These are phyloP conservation scores for Xylariaceae sp. DNA, from an alignment of 2,329 filamentous ascomycete genomes.

Conservation along the genomic window DNA sequence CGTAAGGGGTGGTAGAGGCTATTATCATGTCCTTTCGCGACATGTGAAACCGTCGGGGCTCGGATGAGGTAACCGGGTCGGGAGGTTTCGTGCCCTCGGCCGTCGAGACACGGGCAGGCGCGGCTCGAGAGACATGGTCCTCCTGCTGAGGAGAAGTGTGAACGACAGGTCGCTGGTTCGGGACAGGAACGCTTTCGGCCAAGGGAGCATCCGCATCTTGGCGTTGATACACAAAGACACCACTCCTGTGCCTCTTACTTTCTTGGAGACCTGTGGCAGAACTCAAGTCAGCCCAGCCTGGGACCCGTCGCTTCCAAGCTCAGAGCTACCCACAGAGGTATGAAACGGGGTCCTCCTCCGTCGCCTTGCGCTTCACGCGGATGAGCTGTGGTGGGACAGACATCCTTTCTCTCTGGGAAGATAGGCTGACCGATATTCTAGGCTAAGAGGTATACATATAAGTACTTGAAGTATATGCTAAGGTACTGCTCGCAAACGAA, in stretches of 20 bases:
- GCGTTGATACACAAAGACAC: slow-evolving; percentile 52
- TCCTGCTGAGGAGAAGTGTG: slow-evolving; percentile 41
- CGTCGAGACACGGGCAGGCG: slow-evolving; percentile 2
- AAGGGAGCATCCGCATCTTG: slow-evolving; percentile 34
- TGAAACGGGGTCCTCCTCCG: slow-evolving; percentile 47
- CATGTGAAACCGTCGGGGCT: slow-evolving; percentile 51
- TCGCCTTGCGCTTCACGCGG: slow-evolving; percentile 56
- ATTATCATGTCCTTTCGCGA: slow-evolving; percentile 42
- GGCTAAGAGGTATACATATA: too few species aligned
- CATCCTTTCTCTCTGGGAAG: slow-evolving; percentile 33
- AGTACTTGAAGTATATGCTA: too few species aligned
- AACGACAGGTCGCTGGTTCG: slow-evolving; percentile 38
- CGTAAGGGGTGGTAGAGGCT: slow-evolving; percentile 21
- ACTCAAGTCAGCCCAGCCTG: slow-evolving; percentile 8
- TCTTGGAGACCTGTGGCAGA: slow-evolving; percentile 43
- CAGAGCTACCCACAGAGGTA: slow-evolving; percentile 44
- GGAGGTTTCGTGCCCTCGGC: not conserved
- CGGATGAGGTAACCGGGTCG: slow-evolving; percentile 19
- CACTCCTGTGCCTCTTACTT: slow-evolving; percentile 48
- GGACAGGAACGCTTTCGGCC: slow-evolving; percentile 21
- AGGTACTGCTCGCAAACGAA: too few species aligned
- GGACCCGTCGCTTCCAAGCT: slow-evolving; percentile 4
- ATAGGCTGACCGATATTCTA: not conserved
- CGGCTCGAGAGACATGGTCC: slow-evolving; percentile 9
- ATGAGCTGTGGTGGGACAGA: slow-evolving; percentile 54